Percentiles rank a stretch among this genome's conserved stretches.
These are phyloP conservation scores for Coemansia javaensis DNA, from an alignment of 192 early-diverging fungal genomes.

Conservation along the genomic window DNA sequence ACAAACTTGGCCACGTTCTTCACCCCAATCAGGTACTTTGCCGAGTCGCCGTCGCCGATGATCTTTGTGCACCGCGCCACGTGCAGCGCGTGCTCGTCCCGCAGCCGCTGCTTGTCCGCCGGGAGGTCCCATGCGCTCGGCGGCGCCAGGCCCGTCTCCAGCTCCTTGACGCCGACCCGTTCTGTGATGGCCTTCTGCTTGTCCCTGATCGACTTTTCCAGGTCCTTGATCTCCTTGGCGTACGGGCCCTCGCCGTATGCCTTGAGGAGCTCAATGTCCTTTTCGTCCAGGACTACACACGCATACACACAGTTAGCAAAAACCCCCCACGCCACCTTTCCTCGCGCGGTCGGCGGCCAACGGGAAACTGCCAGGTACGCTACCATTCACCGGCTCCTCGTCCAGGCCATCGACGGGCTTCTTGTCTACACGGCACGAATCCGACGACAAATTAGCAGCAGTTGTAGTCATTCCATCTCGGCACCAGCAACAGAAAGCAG, in stretches of 20 bases:
- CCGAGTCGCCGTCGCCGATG: conserved; percentile 84
- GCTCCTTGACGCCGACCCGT: conserved; percentile 99
- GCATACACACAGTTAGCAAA: neutral
- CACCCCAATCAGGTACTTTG: conserved; percentile 98
- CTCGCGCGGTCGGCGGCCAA: too few species aligned
- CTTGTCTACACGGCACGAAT: conserved; percentile 61
- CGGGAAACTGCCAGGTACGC: too few species aligned
- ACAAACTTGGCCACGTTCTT: conserved; percentile 99
- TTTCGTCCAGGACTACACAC: conserved; percentile 37
- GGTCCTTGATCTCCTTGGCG: conserved; percentile 87
- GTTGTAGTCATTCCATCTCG: too few species aligned
- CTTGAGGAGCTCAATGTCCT: conserved; percentile 50
- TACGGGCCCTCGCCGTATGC: conserved; percentile 97
- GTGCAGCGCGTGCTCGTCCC: conserved; percentile 82
- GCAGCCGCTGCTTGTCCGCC: conserved; percentile 96
- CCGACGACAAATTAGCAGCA: too few species aligned
- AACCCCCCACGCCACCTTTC: too few species aligned
- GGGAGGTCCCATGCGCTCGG: conserved; percentile 99
- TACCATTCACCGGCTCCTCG: conserved; percentile 82
- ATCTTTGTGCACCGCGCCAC: conserved; percentile 99
- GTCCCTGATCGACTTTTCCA: conserved; percentile 95
- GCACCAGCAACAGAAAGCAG: too few species aligned
- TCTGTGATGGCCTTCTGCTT: conserved; percentile 98
- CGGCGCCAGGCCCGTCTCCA: conserved; percentile 95
- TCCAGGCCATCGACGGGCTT: conserved; percentile 72